Conservation (phyloP, 768 basidiomycete genomes). For the Tylopilus vinaceipallidus region DNA sequence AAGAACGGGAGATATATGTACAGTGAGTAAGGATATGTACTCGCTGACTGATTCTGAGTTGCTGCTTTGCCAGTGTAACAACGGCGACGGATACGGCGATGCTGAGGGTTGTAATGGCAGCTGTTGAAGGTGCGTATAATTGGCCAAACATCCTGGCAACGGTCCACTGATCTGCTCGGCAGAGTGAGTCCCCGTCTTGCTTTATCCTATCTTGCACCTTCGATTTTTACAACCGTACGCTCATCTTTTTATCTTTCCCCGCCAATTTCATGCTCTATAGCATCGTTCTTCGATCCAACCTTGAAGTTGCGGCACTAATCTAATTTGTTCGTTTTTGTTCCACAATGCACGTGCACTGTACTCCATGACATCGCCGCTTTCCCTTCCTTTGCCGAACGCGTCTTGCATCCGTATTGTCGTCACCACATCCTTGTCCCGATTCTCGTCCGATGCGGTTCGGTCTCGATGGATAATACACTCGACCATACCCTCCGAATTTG, state of each 20-base stretch:
- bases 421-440: slow-evolving; percentile 17
- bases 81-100: slow-evolving; percentile 89
- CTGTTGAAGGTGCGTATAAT: slow-evolving; percentile 77
- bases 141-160: not conserved
- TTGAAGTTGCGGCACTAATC: slow-evolving; percentile 34
- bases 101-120: slow-evolving; percentile 90
- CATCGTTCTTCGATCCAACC: slow-evolving; percentile 39
- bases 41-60: slow-evolving; percentile 8
- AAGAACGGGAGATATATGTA: slow-evolving; percentile 89
- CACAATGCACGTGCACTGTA: slow-evolving; percentile 17
- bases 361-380: slow-evolving; percentile 4
- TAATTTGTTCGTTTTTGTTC: slow-evolving; percentile 25
- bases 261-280: slow-evolving; percentile 22
- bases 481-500: slow-evolving; percentile 7
- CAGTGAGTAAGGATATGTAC: slow-evolving; percentile 58
- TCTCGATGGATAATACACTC: slow-evolving; percentile 19
- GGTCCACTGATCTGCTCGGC: slow-evolving; percentile 15
- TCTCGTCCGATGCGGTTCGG: slow-evolving; percentile 11
- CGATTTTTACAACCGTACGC: slow-evolving; percentile 22
- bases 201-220: slow-evolving; percentile 24
- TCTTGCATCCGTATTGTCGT: slow-evolving; percentile 17
- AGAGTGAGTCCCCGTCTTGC: slow-evolving; percentile 61
- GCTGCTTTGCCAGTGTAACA: slow-evolving; percentile 56
- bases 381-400: slow-evolving; percentile 8
- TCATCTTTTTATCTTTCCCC: slow-evolving; percentile 23